Conservation (phyloP, 257 asterid genomes). For the Cinchona pubescens region DNA sequence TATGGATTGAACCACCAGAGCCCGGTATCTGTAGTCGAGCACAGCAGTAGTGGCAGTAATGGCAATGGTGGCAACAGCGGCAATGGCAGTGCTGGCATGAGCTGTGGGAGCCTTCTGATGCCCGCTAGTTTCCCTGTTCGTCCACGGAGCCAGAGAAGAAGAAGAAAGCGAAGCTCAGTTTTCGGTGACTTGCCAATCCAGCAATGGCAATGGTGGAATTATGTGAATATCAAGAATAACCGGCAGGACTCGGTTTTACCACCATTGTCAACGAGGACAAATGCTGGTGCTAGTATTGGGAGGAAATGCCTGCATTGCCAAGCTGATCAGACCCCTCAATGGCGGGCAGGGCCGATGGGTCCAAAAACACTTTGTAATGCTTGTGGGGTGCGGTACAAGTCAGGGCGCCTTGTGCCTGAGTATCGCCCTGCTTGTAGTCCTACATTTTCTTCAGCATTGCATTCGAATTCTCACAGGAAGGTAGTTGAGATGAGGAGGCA, state of each 20-base stretch:
- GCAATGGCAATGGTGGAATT: conserved; percentile 31
- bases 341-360: conserved; percentile 95
- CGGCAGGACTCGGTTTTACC: conserved; percentile 33
- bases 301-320: conserved; percentile 81
- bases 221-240: conserved; percentile 26
- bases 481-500: conserved; percentile 82
- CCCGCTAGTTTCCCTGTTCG: conserved; percentile 58
- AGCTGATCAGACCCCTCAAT: conserved; percentile 81
- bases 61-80: conserved; percentile 30
- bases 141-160: conserved; percentile 52
- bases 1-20: conserved; percentile 46
- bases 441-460: conserved; percentile 50
- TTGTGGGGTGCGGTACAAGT: no score
- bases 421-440: conserved; percentile 91
- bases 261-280: conserved; percentile 18
- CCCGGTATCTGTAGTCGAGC: conserved; percentile 73
- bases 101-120: conserved; percentile 53
- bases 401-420: conserved; percentile 78
- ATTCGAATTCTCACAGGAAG: conserved; percentile 85
- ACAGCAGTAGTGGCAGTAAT: conserved; percentile 46
- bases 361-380: no score
- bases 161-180: conserved; percentile 28
- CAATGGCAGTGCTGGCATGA: conserved; percentile 35
- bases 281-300: conserved; percentile 38
- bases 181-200: conserved; percentile 26